A percentile compares a stretch with the other conserved stretches of the same genome.
Evolutionary conservation across 352 stramenopile species (phyloP).

Genomic region (Globisporangium perplexum): DNA sequence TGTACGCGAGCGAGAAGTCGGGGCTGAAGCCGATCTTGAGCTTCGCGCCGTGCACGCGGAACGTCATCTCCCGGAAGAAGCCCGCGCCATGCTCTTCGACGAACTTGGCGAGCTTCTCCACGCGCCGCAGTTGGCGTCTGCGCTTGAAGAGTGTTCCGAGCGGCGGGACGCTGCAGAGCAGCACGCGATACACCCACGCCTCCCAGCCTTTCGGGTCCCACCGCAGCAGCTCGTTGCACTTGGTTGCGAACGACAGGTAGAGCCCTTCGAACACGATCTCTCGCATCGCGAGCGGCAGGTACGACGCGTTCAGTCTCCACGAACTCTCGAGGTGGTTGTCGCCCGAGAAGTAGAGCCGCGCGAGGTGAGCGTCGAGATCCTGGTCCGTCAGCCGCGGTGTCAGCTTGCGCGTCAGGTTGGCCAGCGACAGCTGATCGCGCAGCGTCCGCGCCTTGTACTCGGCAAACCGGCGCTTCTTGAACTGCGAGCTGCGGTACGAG

Average conservation of each 20-base stretch:
- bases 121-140: conserved; percentile 51
- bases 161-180: conserved; percentile 42
- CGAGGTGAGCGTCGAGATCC: conserved; percentile 63
- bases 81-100: conserved; percentile 57
- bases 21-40: conserved; percentile 81
- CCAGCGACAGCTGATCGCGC: conserved; percentile 66
- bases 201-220: conserved; percentile 63
- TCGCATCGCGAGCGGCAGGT: conserved; percentile 42
- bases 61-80: conserved; percentile 81
- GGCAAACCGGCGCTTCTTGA: conserved; percentile 42
- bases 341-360: conserved; percentile 66
- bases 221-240: conserved; percentile 62
- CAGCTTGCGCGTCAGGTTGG: conserved; percentile 62
- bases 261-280: conserved; percentile 77
- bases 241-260: conserved; percentile 60
- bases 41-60: conserved; percentile 65
- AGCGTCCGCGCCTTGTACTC: conserved; percentile 72
- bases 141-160: conserved; percentile 58
- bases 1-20: conserved; percentile 80
- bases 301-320: conserved; percentile 62
- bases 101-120: conserved; percentile 64
- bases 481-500: conserved; percentile 49
- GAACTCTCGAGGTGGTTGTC: conserved; percentile 63
- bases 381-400: conserved; percentile 74
- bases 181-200: conserved; percentile 50